These are phyloP conservation scores for Fragilaria radians DNA, from an alignment of 108 stramenopile genomes.

Conservation along the genomic window DNA sequence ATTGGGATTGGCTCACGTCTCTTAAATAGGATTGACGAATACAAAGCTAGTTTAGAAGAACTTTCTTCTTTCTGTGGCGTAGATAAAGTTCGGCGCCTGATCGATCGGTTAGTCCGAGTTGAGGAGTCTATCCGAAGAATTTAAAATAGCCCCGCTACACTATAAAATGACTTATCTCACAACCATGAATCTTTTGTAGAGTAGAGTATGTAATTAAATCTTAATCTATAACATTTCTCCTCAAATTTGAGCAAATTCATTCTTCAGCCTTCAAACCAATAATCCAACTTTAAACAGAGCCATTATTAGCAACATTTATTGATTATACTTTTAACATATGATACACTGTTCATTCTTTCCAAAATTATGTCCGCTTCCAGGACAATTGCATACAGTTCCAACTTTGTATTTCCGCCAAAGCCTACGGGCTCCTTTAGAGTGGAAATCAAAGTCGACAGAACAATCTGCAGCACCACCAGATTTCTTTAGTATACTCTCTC, in stretches of 20 bases:
- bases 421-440: slow-evolving; percentile 42
- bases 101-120: slow-evolving; percentile 23
- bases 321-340: not conserved
- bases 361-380: not conserved
- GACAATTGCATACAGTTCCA: slow-evolving; percentile 36
- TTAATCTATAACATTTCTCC: too few species aligned
- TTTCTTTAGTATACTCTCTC: slow-evolving; percentile 47
- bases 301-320: not conserved
- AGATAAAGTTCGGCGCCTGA: slow-evolving; percentile 9
- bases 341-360: slow-evolving; percentile 4
- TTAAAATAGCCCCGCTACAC: too few species aligned
- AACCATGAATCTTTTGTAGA: too few species aligned
- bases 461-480: slow-evolving; percentile 63
- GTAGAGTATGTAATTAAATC: too few species aligned
- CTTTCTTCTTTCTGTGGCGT: slow-evolving; percentile 7
- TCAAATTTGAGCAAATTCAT: not conserved
- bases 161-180: too few species aligned
- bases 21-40: slow-evolving; percentile 24
- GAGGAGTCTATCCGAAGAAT: slow-evolving; percentile 26
- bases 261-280: too few species aligned
- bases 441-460: slow-evolving; percentile 61
- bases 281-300: too few species aligned
- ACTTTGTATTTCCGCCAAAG: slow-evolving; percentile 49
- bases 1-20: slow-evolving; percentile 34
- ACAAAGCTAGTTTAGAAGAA: slow-evolving; percentile 32